A percentile compares a stretch with the other conserved stretches of the same genome.
Evolutionary conservation across 257 asterid species (phyloP).

Genomic region (Solanum tarapatanum): DNA sequence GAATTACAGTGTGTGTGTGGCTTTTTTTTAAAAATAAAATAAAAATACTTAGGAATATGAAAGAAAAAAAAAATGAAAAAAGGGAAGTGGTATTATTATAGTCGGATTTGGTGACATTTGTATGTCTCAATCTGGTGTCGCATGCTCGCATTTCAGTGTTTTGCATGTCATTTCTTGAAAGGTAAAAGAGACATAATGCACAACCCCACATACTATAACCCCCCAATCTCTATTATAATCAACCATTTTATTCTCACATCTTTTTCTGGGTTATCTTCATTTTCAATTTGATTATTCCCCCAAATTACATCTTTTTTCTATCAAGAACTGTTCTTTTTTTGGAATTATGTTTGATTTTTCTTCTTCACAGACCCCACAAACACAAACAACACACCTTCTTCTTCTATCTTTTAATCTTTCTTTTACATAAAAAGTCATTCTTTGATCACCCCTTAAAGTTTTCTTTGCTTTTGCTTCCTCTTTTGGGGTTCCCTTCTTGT

Average conservation of each 20-base stretch:
- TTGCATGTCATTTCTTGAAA: slow-evolving; percentile 12
- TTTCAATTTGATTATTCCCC: neutral
- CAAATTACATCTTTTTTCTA: neutral
- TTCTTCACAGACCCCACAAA: slow-evolving; percentile 17
- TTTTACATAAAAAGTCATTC: slow-evolving; percentile 10
- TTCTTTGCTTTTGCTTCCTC: neutral
- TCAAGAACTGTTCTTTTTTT: neutral
- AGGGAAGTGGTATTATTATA: neutral
- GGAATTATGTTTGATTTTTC: neutral
- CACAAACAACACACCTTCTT: slow-evolving; percentile 13
- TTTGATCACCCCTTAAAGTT: slow-evolving; percentile 10
- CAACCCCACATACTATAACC: neutral
- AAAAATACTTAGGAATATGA: too few species aligned
- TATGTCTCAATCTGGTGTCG: neutral
- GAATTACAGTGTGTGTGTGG: too few species aligned
- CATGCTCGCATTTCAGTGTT: neutral
- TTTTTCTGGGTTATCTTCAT: neutral
- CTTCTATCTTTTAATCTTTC: neutral
- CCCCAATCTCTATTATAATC: neutral
- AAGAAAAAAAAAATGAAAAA: neutral
- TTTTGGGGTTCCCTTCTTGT: neutral
- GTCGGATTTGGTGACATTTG: neutral
- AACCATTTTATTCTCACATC: neutral
- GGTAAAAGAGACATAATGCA: neutral
- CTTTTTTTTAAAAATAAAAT: too few species aligned